Evolutionary conservation across 306 rosid species (phyloP).

Genomic region (Acacia confusa): DNA sequence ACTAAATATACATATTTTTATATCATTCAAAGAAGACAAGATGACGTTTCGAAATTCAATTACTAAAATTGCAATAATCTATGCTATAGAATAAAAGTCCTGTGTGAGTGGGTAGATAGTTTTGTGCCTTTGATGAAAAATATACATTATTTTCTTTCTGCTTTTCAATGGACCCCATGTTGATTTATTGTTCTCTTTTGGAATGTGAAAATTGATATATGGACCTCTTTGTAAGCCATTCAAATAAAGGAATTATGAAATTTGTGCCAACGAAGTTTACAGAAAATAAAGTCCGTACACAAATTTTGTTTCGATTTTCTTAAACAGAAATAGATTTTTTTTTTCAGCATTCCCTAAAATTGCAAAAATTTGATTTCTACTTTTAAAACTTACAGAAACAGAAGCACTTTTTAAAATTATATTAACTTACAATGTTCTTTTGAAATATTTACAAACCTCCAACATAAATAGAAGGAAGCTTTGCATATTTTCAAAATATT

Average conservation of each 20-base stretch:
- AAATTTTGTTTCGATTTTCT: not conserved
- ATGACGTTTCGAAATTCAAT: not conserved
- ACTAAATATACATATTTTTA: not conserved
- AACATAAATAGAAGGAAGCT: not conserved
- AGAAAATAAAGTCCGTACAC: not conserved
- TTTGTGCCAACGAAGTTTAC: not conserved
- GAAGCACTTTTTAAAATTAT: not conserved
- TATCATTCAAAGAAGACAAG: not conserved
- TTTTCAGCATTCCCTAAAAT: not conserved
- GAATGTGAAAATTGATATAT: not conserved
- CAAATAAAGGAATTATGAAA: constrained; percentile 5
- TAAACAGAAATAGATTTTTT: not conserved
- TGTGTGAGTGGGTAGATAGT: not conserved
- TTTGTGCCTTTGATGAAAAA: not conserved
- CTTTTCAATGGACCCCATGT: not conserved
- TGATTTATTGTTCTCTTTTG: not conserved
- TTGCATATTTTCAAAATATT: not conserved
- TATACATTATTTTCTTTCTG: not conserved
- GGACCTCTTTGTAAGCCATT: not conserved
- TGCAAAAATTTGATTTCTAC: not conserved
- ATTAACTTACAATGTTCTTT: not conserved
- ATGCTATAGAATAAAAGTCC: not conserved
- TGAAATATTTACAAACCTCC: not conserved
- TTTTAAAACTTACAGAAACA: not conserved
- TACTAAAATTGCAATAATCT: no score